Base-by-base conservation (phyloP, 306 rosid genomes). In the Quercus dentata region DNA sequence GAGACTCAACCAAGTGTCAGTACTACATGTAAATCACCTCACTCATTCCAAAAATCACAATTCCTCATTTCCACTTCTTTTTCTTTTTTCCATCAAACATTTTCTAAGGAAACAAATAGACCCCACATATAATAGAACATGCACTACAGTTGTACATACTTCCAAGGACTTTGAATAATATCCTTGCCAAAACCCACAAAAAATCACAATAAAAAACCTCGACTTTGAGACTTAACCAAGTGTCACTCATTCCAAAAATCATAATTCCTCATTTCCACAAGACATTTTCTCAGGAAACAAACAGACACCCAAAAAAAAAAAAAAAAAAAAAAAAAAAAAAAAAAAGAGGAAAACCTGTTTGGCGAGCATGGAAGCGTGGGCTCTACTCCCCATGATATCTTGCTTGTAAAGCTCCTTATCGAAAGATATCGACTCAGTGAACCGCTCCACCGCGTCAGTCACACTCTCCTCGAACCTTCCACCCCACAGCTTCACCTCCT, bases 291-390 rank as follows among this genome's bases (percentile, higher is more conserved):
- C 28, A 18, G 49, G 23, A 33, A 82, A 46, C 20, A 71, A 56
- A 67, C 28, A 35, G 25, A 27, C 21, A 0, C 54, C 17, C 0
- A 12, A 20, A 25, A 41, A 25, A 35, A 1, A 74, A 38, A 25
- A 35, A 2, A n/a, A n/a, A n/a, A n/a, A n/a, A n/a, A n/a, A n/a
- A n/a, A n/a, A 74, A 20, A 19, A 23, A 8, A 38, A 11, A 0
- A 7, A 1, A 23, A 56, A 74, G 5, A 8, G 33, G 33, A 15
- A 56, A 5, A 90, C 99, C 96, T 95, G 97, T 19, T 89, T 82
- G 73, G 99, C 97, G 62, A 95, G 96, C 99, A 95, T 95, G 3
- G 97, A 75, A 31, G 99, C 99, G 38, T 93, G 99, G 3, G 99
- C 99, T 78, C 79, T 83, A 76, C 98, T 93, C 54, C 99, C 99